Base-by-base conservation (phyloP, 495 filamentous ascomycete genomes). In the Terfezia boudieri region DNA sequence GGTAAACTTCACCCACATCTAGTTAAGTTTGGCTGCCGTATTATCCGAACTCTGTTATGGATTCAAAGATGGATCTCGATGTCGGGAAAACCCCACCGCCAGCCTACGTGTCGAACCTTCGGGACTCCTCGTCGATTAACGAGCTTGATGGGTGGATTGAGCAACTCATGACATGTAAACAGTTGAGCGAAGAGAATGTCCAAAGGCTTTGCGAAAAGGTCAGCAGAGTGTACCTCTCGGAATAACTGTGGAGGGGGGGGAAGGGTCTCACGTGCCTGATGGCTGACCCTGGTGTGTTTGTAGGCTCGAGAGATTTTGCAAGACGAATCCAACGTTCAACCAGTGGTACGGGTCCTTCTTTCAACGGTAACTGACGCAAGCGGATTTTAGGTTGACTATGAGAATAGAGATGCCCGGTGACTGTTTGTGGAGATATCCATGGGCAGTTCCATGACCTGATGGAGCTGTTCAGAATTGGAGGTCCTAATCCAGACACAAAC, bases 121-220 rank as follows among this genome's bases (percentile, higher is more conserved):
- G 78, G 51, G 92, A 96, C 68, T 80, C 92, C 9, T 76, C 84
- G 37, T 83, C 86, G 55, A 90, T 94, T 71, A 82, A 86, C 37
- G 92, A 87, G 37, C 71, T 96, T 41, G 90, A 98, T 69, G 86
- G 89, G 59, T 98, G 90, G 90, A 98, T 98, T 67, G 88, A 93
- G 73, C 90, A 76, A 70, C 72, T 98, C 71, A 98, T 98, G 90
- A 82, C 71, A 67, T 98, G 90, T 80, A 98, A 98, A 70, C 92
- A 95, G 74, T 74, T 98, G 69, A 77, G 83, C 53, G 90, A 98
- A 74, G 74, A 76, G 35, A 92, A 98, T 69, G 90, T 98, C 56
- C 87, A 93, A 69, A 81, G 86, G 64, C 76, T 98, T 64, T 98
- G 90, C 73, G 90, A 96, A 68, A 89, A 93, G 78, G 88, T 95